Percentiles rank a stretch among this genome's conserved stretches.
Conservation (phyloP, 176 grass and related monocot species). For the Themeda triandra region DNA sequence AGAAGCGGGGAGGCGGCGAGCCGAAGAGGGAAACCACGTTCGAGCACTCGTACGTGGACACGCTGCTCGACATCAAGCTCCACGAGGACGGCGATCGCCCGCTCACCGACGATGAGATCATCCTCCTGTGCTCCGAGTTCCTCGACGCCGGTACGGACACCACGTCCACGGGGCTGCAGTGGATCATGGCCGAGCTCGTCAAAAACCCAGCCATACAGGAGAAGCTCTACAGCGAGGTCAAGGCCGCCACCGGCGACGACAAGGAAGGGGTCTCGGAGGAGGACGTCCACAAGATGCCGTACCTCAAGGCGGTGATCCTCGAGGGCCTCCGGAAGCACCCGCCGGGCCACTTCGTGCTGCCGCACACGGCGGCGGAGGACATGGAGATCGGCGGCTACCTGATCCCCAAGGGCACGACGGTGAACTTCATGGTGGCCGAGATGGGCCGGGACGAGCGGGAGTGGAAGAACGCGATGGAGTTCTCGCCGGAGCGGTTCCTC, state of each 20-base stretch:
- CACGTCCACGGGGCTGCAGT: constrained; percentile 46
- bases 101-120: constrained; percentile 39
- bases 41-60: constrained; percentile 53
- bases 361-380: constrained; percentile 43
- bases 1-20: background rate
- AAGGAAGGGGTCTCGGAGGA: constrained; percentile 6
- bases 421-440: constrained; percentile 49
- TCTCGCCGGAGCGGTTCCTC: constrained; percentile 62
- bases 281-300: constrained; percentile 31
- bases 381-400: constrained; percentile 26
- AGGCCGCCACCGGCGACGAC: background rate
- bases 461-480: constrained; percentile 48
- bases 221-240: constrained; percentile 33
- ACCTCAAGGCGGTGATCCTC: constrained; percentile 52
- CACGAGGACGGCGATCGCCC: constrained; percentile 21
- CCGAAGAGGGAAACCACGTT: background rate
- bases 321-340: constrained; percentile 59
- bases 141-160: constrained; percentile 41
- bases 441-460: constrained; percentile 40
- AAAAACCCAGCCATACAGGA: constrained; percentile 44
- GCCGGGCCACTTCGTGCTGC: constrained; percentile 42
- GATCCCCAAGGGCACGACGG: constrained; percentile 40
- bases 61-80: constrained; percentile 43
- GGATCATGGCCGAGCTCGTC: constrained; percentile 82
- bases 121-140: constrained; percentile 36